Percentiles rank a stretch among this genome's conserved stretches.
Evolutionary conservation across 129 eudicot species (phyloP).

Genomic region (Chrysanthemum lavandulifolium): DNA sequence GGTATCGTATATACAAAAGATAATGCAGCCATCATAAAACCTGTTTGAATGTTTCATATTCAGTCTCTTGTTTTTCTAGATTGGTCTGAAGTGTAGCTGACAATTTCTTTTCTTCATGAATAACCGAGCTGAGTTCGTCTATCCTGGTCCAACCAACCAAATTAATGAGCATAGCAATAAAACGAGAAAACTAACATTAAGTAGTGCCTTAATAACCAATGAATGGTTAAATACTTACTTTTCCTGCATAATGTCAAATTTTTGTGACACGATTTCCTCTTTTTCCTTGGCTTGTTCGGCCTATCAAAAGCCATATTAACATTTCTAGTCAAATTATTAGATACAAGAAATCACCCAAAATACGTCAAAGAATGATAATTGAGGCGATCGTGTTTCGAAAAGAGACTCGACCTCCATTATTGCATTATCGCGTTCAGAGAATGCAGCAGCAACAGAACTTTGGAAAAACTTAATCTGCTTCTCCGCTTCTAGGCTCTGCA

Average conservation of each 20-base stretch:
- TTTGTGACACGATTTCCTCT: slow-evolving; percentile 56
- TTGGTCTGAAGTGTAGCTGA: slow-evolving; percentile 38
- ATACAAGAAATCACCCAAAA: neutral
- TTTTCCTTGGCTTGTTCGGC: slow-evolving; percentile 87
- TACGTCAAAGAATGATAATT: neutral
- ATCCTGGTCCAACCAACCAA: slow-evolving; percentile 45
- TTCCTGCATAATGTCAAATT: slow-evolving; percentile 45
- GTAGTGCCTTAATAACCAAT: neutral
- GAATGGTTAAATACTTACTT: slow-evolving; percentile 36
- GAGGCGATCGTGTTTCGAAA: neutral
- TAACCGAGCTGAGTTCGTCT: slow-evolving; percentile 55
- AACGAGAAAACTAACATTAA: slow-evolving; percentile 9
- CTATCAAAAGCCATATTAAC: slow-evolving; percentile 41
- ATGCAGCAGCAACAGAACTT: slow-evolving; percentile 87
- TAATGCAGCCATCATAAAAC: slow-evolving; percentile 24
- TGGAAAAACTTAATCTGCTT: slow-evolving; percentile 88
- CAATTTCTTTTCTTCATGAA: slow-evolving; percentile 53
- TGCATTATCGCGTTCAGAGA: slow-evolving; percentile 93
- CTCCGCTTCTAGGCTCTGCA: slow-evolving; percentile 80
- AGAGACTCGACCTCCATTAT: slow-evolving; percentile 69
- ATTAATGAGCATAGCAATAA: slow-evolving; percentile 15
- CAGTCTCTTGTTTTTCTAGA: slow-evolving; percentile 46
- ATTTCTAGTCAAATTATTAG: slow-evolving; percentile 10
- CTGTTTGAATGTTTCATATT: slow-evolving; percentile 60
- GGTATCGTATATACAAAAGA: neutral